Percentiles rank a stretch among this genome's conserved stretches.
phyloP scores from a whole-genome alignment of 441 rosid species.

The Viola pubescens region DNA sequence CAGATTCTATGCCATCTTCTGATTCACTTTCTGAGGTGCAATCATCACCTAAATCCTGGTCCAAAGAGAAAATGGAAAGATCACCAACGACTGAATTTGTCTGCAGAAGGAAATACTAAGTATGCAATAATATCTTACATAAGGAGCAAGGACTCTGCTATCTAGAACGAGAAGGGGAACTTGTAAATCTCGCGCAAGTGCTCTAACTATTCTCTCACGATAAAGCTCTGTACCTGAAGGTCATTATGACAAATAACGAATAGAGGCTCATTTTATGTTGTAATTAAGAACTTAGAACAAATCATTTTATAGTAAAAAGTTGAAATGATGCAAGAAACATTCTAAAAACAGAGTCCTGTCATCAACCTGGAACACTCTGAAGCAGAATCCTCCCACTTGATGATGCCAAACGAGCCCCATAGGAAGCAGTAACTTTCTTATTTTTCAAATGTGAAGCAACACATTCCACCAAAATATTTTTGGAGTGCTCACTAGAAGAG shows the following conservation, averaged over 20 bases:
- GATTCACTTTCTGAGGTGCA: slow-evolving; percentile 52
- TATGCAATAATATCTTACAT: slow-evolving; percentile 46
- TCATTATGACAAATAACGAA: slow-evolving; percentile 15
- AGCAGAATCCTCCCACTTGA: slow-evolving; percentile 89
- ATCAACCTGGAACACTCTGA: slow-evolving; percentile 82
- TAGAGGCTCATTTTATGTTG: slow-evolving; percentile 8
- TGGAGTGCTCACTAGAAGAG: slow-evolving; percentile 56
- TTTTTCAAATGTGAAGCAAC: slow-evolving; percentile 77
- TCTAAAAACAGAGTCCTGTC: neutral
- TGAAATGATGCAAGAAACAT: too few species aligned
- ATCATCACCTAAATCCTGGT: slow-evolving; percentile 77
- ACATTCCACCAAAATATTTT: slow-evolving; percentile 75
- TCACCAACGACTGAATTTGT: slow-evolving; percentile 10
- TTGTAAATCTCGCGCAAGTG: slow-evolving; percentile 74
- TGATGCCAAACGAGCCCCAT: slow-evolving; percentile 70
- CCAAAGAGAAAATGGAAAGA: slow-evolving; percentile 18
- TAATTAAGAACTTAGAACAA: too few species aligned
- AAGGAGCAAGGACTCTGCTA: slow-evolving; percentile 85
- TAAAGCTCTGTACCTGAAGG: slow-evolving; percentile 84
- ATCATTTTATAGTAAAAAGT: too few species aligned
- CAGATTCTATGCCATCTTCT: slow-evolving; percentile 56
- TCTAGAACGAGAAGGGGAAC: slow-evolving; percentile 88
- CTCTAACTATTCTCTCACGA: slow-evolving; percentile 86
- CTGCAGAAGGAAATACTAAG: slow-evolving; percentile 8
- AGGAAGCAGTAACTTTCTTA: slow-evolving; percentile 35